Evolutionary conservation across 208 protist species (phyloP), one percentile per base, ranked within the genome.

Genomic region (Trypanosoma mega): DNA sequence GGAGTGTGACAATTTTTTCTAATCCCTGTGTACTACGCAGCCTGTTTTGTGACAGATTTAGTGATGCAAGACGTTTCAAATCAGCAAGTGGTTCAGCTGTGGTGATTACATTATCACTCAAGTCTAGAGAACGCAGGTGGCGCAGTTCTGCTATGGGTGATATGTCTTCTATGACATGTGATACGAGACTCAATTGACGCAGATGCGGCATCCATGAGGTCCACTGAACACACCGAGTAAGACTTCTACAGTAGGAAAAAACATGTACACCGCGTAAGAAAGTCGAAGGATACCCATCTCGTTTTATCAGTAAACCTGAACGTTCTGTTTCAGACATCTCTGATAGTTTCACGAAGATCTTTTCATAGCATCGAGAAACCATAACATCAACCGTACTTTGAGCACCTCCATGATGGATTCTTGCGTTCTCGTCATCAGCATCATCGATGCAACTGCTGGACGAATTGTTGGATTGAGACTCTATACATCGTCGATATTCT

Each of bases 21-120:
- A 88, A 52, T 4, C 78, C 75, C 36, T 91, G 58, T 2, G 81
- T 64, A 0, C 23, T 26, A 16, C 59, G 74, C 33, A 98, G 63
- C 9, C 36, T 30, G 65, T 98, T 98, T 68, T 82, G 81, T 58
- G 78, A 86, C 2, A 95, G 31, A 27, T 90, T 70, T 11, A 97
- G 55, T 43, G 61, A 63, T 12, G 52, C 31, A 20, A 97, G 59
- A 45, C 48, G 33, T 34, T 30, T 47, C 9, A 93, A 65, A 8
- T 50, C 51, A 0, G 48, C 47, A 20, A 94, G 58, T 27, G 61
- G 61, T 1, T 85, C 82, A 26, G 92, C 52, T 8, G 51, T 29
- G 16, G 54, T 56, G 18, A 97, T 37, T 27, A 60, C n/a, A 66
- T 96, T 96, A 46, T 80, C 81, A 23, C 74, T 63, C 29, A 97